Evolutionary conservation across 1,284 basidiomycete species (phyloP), one percentile per base, ranked within the genome.

Genomic region (Cystobasidium slooffiae): DNA sequence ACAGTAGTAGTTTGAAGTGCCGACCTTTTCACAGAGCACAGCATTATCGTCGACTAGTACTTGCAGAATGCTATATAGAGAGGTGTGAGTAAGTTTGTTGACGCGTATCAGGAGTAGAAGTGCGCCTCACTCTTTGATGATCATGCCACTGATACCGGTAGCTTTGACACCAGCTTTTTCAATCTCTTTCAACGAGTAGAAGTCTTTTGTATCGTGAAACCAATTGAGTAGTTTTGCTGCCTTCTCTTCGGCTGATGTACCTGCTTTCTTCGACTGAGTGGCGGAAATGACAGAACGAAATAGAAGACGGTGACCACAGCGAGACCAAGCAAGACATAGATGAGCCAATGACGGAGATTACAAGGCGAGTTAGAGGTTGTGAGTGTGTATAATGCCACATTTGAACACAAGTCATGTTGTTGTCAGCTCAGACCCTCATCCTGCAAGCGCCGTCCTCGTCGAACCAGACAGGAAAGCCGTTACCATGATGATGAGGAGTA

Each of bases 1-100:
- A 66, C 70, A 73, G 20, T 62, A 73, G 53, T 73, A 73, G 62
- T 73, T 73, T 24, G 70, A 73, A 10, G 70, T 73, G 16, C 70
- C 70, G 31, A 73, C 55, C 24, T 73, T 73, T 43, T 73, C 70
- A 14, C 37, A 44, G 6, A 58, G 7, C 3, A 73, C 70, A 12
- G 46, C 59, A 20, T 43, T 59, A 52, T 73, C 70, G 39, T 73
- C 70, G 20, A 59, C 51, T 3, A 73, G 49, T n/a, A 49, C 24
- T 41, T 65, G 51, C 16, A 73, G 63, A 37, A 73, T 66, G 46
- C 69, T 72, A 46, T 18, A 16, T 2, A 46, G 44, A 31, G 46
- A 39, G 18, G 18, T 14, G 16, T 20, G 24, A 24, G 47, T 14
- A 47, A 66, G 9, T 8, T 52, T 12, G 31, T n/a, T 20, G 22